These are phyloP conservation scores for Dactylis glomerata DNA, from an alignment of 176 grass and related monocot species.

Conservation along the genomic window DNA sequence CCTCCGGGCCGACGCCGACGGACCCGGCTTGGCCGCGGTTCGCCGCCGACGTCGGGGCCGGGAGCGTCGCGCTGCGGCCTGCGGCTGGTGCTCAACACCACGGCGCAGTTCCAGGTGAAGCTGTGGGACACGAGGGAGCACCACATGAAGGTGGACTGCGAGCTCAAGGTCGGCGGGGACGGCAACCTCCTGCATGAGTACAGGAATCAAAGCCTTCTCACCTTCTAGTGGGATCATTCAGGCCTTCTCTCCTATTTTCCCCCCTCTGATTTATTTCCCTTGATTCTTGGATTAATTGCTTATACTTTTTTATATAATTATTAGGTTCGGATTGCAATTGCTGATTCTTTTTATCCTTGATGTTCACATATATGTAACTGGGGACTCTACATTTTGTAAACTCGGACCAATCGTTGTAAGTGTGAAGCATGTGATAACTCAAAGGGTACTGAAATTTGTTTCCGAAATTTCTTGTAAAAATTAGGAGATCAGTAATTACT, in stretches of 20 bases:
- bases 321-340: no score
- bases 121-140: conserved; percentile 69
- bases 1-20: conserved; percentile 7
- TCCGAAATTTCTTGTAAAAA: not conserved
- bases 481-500: not conserved
- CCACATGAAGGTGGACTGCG: conserved; percentile 59
- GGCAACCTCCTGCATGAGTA: conserved; percentile 40
- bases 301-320: no score
- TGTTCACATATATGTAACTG: not conserved
- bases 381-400: not conserved
- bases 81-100: conserved; percentile 55
- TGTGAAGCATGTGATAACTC: not conserved
- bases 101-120: conserved; percentile 60
- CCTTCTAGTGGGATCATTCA: conserved; percentile 24
- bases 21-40: conserved; percentile 37
- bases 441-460: not conserved
- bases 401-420: not conserved
- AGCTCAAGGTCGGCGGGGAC: conserved; percentile 28
- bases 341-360: not conserved
- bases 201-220: conserved; percentile 34
- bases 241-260: not conserved
- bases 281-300: not conserved
- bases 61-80: conserved; percentile 41
- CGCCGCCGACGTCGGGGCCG: conserved; percentile 33
- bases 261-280: not conserved